Evolutionary conservation across 2,329 filamentous ascomycete genomes (phyloP).

Genomic region (Diaporthe citri): DNA sequence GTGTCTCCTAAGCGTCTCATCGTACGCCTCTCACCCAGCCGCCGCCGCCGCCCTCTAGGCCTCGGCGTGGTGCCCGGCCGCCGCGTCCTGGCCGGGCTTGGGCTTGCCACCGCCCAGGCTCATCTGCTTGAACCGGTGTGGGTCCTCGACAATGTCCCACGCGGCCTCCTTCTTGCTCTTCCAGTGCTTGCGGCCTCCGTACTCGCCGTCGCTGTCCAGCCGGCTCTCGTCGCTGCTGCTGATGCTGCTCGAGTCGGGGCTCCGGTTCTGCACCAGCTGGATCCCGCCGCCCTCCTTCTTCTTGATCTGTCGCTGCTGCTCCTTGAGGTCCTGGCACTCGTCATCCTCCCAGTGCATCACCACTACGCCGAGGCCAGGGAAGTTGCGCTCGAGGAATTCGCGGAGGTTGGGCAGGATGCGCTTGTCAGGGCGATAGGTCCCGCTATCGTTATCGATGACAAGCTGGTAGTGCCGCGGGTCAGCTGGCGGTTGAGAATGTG

Average conservation of each 20-base stretch:
- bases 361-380: conserved; percentile 81
- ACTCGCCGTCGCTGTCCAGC: conserved; percentile 57
- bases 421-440: conserved; percentile 91
- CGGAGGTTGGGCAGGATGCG: conserved; percentile 79
- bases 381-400: conserved; percentile 76
- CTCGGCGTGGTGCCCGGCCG: background rate
- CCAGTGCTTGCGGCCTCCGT: conserved; percentile 43
- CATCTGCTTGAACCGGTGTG: conserved; percentile 56
- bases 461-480: conserved; percentile 80
- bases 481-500: conserved; percentile 56
- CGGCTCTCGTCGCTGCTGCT: conserved; percentile 67
- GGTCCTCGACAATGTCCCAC: conserved; percentile 65
- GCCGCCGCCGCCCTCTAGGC: background rate
- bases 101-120: conserved; percentile 21
- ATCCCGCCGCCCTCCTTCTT: conserved; percentile 69
- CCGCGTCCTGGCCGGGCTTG: background rate
- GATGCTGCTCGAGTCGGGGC: conserved; percentile 60
- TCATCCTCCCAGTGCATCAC: conserved; percentile 85
- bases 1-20: background rate
- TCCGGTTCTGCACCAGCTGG: conserved; percentile 69
- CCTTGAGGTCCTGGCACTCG: conserved; percentile 79
- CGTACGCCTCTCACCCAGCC: background rate
- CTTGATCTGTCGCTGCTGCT: conserved; percentile 80
- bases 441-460: conserved; percentile 94
- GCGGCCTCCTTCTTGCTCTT: conserved; percentile 67